Evolutionary conservation across 2,329 filamentous ascomycete genomes (phyloP).

Genomic region (Xylariales sp.): DNA sequence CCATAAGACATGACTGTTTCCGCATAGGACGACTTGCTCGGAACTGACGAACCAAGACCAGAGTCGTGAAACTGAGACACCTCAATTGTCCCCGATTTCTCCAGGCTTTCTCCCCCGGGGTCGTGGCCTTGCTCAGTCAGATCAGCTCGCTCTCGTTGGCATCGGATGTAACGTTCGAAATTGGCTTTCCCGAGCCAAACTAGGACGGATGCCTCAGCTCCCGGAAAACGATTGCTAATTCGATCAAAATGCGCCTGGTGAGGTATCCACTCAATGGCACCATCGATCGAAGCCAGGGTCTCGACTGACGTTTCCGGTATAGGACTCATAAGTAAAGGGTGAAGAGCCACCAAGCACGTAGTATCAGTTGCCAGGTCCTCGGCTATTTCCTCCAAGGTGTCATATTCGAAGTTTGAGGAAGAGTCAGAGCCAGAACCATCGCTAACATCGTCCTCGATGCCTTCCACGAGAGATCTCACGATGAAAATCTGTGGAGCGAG

Average conservation of each 20-base stretch:
- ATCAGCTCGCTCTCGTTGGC: not conserved
- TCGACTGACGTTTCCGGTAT: not conserved
- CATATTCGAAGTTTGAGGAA: not conserved
- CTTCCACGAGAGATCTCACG: not conserved
- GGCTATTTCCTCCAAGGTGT: not conserved
- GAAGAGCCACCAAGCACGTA: not conserved
- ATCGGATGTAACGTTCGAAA: not conserved
- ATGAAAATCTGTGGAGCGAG: too few species aligned
- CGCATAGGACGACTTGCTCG: not conserved
- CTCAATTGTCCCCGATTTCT: not conserved
- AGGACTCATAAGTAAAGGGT: not conserved
- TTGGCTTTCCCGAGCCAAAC: not conserved
- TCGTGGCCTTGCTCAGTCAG: not conserved
- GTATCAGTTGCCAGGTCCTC: not conserved
- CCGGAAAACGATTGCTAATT: not conserved
- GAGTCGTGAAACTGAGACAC: constrained; percentile 1
- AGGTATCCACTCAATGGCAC: not conserved
- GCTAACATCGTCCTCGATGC: not conserved
- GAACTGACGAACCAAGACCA: not conserved
- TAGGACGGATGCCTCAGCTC: not conserved
- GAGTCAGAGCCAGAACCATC: not conserved
- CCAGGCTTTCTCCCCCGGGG: not conserved
- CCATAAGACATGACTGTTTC: constrained; percentile 4
- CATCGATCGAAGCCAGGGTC: not conserved
- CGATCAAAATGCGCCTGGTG: not conserved